Base-by-base conservation (phyloP, 345 rosid genomes). In the Isatis tinctoria region DNA sequence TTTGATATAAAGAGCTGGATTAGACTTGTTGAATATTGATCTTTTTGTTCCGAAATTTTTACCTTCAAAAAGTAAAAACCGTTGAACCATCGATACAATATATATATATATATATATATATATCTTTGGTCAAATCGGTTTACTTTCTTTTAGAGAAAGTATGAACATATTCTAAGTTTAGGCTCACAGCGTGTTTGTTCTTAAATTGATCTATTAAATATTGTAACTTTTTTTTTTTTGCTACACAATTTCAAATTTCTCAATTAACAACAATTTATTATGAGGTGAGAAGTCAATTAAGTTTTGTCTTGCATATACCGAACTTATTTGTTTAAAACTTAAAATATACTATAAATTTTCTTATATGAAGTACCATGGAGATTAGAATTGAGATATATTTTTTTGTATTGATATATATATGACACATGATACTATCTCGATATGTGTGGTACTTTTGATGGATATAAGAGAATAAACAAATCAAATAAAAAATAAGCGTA, bases 11-110 rank as follows among this genome's bases (percentile, higher is more conserved):
- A 36, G 41, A 9, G 26, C 24, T 61, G 10, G 58, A 61, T 69
- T 62, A 53, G 79, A 69, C 65, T 52, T 61, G 33, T 43, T 69
- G 65, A 52, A n/a, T n/a, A n/a, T 69, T 69, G 54, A 24, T 49
- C 10, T 28, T 64, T 49, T 30, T 20, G 18, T 10, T 7, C 4
- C 16, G 35, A n/a, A 43, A 36, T n/a, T 14, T 40, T 16, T 2
- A 49, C 26, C 12, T 51, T 39, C 2, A 27, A 26, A 52, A 12
- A 61, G 20, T 17, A 28, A 26, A n/a, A n/a, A n/a, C n/a, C n/a
- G n/a, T 47, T 20, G 26, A 48, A 49, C n/a, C 4, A 24, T 22
- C 52, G 18, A 47, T 10, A 48, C 16, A 54, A 28, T 9, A 14
- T 28, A n/a, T n/a, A n/a, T n/a, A n/a, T n/a, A n/a, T n/a, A n/a